Conservation (phyloP, 805 yeast species). For the Ogataea pini region DNA sequence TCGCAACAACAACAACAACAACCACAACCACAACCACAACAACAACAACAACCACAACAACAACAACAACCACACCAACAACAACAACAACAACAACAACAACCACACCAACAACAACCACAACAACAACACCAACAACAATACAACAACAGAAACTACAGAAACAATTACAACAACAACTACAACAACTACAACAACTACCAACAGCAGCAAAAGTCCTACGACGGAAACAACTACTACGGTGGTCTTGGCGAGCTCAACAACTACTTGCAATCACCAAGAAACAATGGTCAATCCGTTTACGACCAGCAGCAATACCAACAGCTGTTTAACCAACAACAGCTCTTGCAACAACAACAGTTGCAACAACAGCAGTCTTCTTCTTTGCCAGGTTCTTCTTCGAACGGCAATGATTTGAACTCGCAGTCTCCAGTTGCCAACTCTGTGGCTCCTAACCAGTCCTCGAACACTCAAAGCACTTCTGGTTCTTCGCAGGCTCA, state of each 20-base stretch:
- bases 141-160: constrained; percentile 23
- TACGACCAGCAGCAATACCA: constrained; percentile 31
- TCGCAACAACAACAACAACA: constrained; percentile 23
- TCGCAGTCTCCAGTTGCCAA: constrained; percentile 25
- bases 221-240: constrained; percentile 24
- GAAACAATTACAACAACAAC: constrained; percentile 22
- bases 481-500: constrained; percentile 14
- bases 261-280: constrained; percentile 29
- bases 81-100: constrained; percentile 16
- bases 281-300: constrained; percentile 26
- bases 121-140: constrained; percentile 24
- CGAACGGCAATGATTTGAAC: constrained; percentile 16
- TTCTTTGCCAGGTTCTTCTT: constrained; percentile 18
- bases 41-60: constrained; percentile 24
- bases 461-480: constrained; percentile 12
- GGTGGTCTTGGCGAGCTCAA: constrained; percentile 30
- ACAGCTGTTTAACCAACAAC: constrained; percentile 26
- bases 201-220: constrained; percentile 22
- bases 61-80: constrained; percentile 11
- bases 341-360: constrained; percentile 21
- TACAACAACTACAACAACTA: constrained; percentile 17
- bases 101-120: no score
- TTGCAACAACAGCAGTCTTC: constrained; percentile 22
- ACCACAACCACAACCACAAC: constrained; percentile 18
- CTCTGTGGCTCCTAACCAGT: constrained; percentile 20